These are phyloP conservation scores for Lathyrus tuberosus DNA, from an alignment of 306 rosid genomes.

Conservation along the genomic window DNA sequence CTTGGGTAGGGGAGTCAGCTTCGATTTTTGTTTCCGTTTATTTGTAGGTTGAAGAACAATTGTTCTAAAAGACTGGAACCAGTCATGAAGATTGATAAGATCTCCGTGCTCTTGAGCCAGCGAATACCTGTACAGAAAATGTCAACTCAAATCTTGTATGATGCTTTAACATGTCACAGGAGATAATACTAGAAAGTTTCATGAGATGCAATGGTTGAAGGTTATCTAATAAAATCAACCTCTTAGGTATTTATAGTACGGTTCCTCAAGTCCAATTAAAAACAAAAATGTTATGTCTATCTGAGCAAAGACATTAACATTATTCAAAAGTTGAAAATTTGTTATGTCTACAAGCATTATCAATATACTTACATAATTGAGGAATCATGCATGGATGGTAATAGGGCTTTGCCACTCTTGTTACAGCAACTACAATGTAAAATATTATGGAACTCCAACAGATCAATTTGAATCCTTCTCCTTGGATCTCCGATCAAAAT, in stretches of 20 bases:
- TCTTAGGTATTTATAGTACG: background rate
- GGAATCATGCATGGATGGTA: conserved; percentile 80
- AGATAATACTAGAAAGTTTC: background rate
- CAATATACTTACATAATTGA: conserved; percentile 73
- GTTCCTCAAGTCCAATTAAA: background rate
- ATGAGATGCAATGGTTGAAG: conserved; percentile 7
- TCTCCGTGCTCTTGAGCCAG: conserved; percentile 95
- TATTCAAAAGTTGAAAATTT: conserved; percentile 6
- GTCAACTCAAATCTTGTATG: conserved; percentile 19
- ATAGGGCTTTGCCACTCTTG: conserved; percentile 53
- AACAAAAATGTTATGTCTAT: conserved; percentile 26
- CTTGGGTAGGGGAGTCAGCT: conserved; percentile 64
- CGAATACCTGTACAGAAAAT: conserved; percentile 57
- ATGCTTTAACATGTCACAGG: conserved; percentile 21
- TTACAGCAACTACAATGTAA: conserved; percentile 78
- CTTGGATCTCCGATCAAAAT: conserved; percentile 88
- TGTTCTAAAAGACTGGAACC: conserved; percentile 85
- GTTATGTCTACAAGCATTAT: conserved; percentile 5
- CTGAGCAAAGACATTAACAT: background rate
- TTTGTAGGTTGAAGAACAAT: conserved; percentile 48
- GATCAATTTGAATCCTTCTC: conserved; percentile 88
- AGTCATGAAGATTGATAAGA: conserved; percentile 94
- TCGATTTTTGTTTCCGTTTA: conserved; percentile 61
- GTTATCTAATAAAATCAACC: background rate
- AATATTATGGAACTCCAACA: conserved; percentile 73